Base-by-base conservation (phyloP, 345 rosid species). In the Brassica incana region DNA sequence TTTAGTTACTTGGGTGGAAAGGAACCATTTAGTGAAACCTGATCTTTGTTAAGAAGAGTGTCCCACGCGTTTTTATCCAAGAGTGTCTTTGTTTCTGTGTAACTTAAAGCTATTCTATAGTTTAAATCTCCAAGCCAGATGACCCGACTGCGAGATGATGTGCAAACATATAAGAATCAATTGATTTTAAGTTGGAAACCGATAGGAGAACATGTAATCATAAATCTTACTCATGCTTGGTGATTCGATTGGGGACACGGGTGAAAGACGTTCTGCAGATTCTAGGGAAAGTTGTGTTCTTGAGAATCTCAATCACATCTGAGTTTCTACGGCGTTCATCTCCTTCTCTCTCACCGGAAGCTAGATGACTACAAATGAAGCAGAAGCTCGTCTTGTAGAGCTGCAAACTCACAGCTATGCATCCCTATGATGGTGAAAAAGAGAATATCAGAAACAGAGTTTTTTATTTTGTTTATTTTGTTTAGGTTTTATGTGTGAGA, bases 291-390 rank as follows among this genome's bases (percentile, higher is more conserved):
- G 85, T 90, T n/a, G 99, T 95, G 85, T 87, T 92, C 81, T 76
- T 90, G 33, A 92, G 94, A 75, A 89, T 95, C 83, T 92, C 97
- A 0, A 78, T 76, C 5, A 92, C 99, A 70, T 95, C 97, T 30
- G 58, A 85, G 76, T 95, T 95, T 87, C 99, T 87, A 75, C 97
- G 81, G 8, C 82, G 90, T 75, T 93, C 96, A 54, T 95, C 99
- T 1, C 99, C 98, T 83, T 95, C 99, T 85, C 88, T 95, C 81
- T 95, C 96, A 12, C 99, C 99, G 0, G 99, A 95, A 56, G 99
- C 98, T 87, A 95, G 82, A 86, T 95, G 98, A 82, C 98, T 89
- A 75, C 98, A 92, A 10, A 92, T 70, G 77, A 95, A 92, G 85
- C 97, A 95, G 76, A 95, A 87, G 82, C 89, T 92, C 10, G 98